Evolutionary conservation across 2,329 filamentous ascomycete species (phyloP).

Genomic region (Penicillium expansum): DNA sequence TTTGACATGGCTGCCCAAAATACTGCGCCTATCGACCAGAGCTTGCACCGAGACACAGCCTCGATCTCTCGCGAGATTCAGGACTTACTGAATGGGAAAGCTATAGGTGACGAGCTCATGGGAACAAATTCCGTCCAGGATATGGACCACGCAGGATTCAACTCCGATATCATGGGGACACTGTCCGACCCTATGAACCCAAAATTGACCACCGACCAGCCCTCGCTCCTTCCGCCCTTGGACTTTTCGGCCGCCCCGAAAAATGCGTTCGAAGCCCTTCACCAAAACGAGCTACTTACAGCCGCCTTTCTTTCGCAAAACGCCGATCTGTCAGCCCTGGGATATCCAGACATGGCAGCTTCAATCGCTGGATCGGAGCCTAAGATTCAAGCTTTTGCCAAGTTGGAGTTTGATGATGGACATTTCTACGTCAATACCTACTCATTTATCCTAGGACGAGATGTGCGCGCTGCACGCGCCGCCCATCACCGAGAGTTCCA

Average conservation of each 20-base stretch:
- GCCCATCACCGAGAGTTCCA: slow-evolving; percentile 47
- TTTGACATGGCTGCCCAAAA: slow-evolving; percentile 10
- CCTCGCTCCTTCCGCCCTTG: slow-evolving; percentile 37
- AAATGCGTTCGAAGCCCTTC: slow-evolving; percentile 37
- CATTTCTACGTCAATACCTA: slow-evolving; percentile 65
- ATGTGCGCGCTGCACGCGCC: slow-evolving; percentile 52
- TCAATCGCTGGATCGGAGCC: slow-evolving; percentile 44
- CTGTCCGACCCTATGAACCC: slow-evolving; percentile 36
- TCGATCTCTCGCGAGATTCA: slow-evolving; percentile 17
- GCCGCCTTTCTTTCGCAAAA: slow-evolving; percentile 40
- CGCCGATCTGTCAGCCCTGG: slow-evolving; percentile 36
- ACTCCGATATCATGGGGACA: slow-evolving; percentile 28
- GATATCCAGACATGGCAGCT: slow-evolving; percentile 35
- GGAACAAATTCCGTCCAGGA: slow-evolving; percentile 11
- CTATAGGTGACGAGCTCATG: slow-evolving; percentile 17
- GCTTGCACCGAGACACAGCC: slow-evolving; percentile 9
- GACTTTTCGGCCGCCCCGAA: slow-evolving; percentile 34
- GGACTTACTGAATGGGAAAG: slow-evolving; percentile 18
- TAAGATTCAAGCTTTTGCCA: slow-evolving; percentile 59
- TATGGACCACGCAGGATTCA: slow-evolving; percentile 6
- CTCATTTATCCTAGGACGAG: slow-evolving; percentile 61
- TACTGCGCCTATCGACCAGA: slow-evolving; percentile 6
- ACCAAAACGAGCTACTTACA: slow-evolving; percentile 42
- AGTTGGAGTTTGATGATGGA: slow-evolving; percentile 63
- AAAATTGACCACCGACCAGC: slow-evolving; percentile 31